phyloP scores from a whole-genome alignment of 805 yeast species.

The Torulaspora delbrueckii region DNA sequence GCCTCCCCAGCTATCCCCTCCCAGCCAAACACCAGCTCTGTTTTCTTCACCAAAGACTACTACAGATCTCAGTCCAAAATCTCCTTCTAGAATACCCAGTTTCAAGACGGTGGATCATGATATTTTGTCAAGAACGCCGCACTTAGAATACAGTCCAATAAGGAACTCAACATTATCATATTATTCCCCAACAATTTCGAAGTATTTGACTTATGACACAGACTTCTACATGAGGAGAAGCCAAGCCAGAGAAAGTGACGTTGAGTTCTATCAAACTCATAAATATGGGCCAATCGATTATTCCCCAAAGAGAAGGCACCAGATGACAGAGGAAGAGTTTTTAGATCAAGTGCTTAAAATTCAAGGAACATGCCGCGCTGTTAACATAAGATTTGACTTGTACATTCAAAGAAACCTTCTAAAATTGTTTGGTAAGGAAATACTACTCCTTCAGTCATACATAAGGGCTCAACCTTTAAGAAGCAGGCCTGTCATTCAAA shows the following conservation, averaged over 20 bases:
- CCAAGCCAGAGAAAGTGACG: constrained; percentile 23
- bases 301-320: constrained; percentile 30
- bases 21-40: constrained; percentile 6
- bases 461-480: constrained; percentile 46
- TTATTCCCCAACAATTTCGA: constrained; percentile 33
- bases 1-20: constrained; percentile 6
- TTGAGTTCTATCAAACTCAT: constrained; percentile 23
- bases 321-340: constrained; percentile 32
- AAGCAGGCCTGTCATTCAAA: constrained; percentile 8
- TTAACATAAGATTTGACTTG: constrained; percentile 56
- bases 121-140: constrained; percentile 14
- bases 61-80: neutral
- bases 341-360: constrained; percentile 41
- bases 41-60: constrained; percentile 4
- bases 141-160: constrained; percentile 26
- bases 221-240: constrained; percentile 31
- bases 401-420: constrained; percentile 60
- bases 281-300: constrained; percentile 23
- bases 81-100: constrained; percentile 11
- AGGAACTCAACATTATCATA: constrained; percentile 28
- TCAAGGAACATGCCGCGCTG: constrained; percentile 70
- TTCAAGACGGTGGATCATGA: constrained; percentile 11
- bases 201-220: constrained; percentile 27
- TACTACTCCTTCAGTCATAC: constrained; percentile 46
- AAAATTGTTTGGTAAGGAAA: constrained; percentile 49